Evolutionary conservation across 106 monocot species (phyloP).

Genomic region (Dioscorea alata): DNA sequence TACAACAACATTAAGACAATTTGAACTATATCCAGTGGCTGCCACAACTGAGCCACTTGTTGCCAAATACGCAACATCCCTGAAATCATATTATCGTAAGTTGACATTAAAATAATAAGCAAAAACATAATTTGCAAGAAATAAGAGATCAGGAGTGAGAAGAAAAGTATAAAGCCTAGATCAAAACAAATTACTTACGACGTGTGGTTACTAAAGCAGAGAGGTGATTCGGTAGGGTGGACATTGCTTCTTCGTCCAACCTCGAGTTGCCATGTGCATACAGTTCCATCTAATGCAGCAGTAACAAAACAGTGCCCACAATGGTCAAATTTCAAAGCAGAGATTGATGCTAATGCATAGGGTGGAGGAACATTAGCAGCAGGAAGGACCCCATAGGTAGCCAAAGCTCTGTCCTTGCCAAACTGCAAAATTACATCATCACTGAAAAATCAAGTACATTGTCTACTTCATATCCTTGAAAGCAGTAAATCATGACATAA

Average conservation of each 20-base stretch:
- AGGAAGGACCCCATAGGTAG: conserved; percentile 91
- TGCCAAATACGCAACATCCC: conserved; percentile 71
- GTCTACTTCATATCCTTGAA: no score
- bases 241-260: conserved; percentile 89
- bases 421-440: conserved; percentile 52
- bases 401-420: conserved; percentile 76
- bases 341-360: conserved; percentile 76
- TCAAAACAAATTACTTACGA: conserved; percentile 43
- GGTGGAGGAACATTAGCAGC: conserved; percentile 68
- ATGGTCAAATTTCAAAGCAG: conserved; percentile 69
- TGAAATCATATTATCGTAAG: conserved; percentile 18
- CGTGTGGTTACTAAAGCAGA: conserved; percentile 80
- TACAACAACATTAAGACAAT: conserved; percentile 70
- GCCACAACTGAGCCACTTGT: conserved; percentile 90
- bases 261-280: conserved; percentile 94
- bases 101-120: no score
- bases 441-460: not conserved
- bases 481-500: no score
- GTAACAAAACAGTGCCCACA: conserved; percentile 92
- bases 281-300: conserved; percentile 83
- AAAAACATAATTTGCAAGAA: not conserved
- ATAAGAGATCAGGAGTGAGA: not conserved
- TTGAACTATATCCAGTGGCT: conserved; percentile 76
- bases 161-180: not conserved
- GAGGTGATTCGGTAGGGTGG: conserved; percentile 67